These are phyloP conservation scores for Plasmodium blacklocki DNA, from an alignment of 169 alveolate species.

Conservation along the genomic window DNA sequence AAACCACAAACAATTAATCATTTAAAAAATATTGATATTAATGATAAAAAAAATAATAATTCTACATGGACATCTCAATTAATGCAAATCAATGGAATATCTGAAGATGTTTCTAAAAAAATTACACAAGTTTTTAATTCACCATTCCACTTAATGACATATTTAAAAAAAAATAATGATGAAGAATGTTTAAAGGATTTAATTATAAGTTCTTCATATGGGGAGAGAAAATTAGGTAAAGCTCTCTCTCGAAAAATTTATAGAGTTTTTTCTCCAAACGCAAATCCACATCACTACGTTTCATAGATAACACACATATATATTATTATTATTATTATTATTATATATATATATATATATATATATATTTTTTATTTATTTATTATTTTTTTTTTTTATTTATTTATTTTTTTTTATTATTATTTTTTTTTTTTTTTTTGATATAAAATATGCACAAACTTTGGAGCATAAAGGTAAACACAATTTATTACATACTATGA, in stretches of 20 bases:
- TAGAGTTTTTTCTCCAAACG: constrained; percentile 53
- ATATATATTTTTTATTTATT: background rate
- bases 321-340: background rate
- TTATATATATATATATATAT: background rate
- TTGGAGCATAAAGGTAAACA: too few relatives aligned
- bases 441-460: background rate
- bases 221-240: constrained; percentile 57
- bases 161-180: constrained; percentile 61
- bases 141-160: constrained; percentile 59
- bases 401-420: background rate
- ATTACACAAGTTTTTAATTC: constrained; percentile 40
- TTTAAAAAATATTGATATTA: background rate
- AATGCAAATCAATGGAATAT: constrained; percentile 70
- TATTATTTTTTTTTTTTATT: background rate
- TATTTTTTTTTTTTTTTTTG: background rate
- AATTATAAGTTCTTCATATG: constrained; percentile 51
- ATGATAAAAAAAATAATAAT: constrained; percentile 9
- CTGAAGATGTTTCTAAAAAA: constrained; percentile 54
- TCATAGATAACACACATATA: constrained; percentile 12
- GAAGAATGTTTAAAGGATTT: constrained; percentile 69
- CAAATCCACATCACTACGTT: constrained; percentile 35
- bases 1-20: constrained; percentile 45
- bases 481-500: too few relatives aligned
- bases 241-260: constrained; percentile 66
- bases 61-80: constrained; percentile 64